Evolutionary conservation across 1,284 basidiomycete genomes (phyloP).

Genomic region (Cerioporus squamosus): DNA sequence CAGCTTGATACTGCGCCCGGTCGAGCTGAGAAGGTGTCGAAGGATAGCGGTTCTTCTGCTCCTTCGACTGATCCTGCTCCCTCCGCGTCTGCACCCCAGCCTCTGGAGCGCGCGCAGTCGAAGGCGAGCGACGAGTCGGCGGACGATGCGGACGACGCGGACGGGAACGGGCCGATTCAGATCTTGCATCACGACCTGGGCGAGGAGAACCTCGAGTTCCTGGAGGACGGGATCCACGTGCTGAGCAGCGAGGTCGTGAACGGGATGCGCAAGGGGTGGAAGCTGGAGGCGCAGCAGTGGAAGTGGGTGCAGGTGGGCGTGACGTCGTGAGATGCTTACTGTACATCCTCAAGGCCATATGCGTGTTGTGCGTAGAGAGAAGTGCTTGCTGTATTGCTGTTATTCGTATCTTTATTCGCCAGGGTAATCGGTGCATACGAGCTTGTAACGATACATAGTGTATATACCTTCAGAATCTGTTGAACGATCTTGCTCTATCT

Average conservation of each 20-base stretch:
- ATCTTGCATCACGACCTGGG: conserved; percentile 31
- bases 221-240: conserved; percentile 29
- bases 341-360: too few species aligned
- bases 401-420: conserved; percentile 23
- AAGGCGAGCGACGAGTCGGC: conserved; percentile 16
- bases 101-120: conserved; percentile 7
- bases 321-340: conserved; percentile 4
- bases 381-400: conserved; percentile 18
- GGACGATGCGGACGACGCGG: not conserved
- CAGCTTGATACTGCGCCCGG: not conserved
- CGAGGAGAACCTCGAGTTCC: conserved; percentile 33
- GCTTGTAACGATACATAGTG: conserved; percentile 2
- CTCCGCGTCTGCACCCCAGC: not conserved
- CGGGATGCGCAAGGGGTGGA: conserved; percentile 30
- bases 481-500: too few species aligned
- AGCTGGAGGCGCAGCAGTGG: conserved; percentile 30
- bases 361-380: too few species aligned
- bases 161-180: conserved; percentile 21
- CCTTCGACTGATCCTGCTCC: too few species aligned
- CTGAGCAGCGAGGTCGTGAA: conserved; percentile 25
- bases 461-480: not conserved
- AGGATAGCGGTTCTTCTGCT: not conserved
- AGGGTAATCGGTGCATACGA: conserved; percentile 1
- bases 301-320: conserved; percentile 29
- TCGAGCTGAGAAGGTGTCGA: not conserved